A percentile compares a stretch with the other conserved stretches of the same genome.
Evolutionary conservation across 2,329 filamentous ascomycete genomes (phyloP).

Genomic region (Clathrospora elynae): DNA sequence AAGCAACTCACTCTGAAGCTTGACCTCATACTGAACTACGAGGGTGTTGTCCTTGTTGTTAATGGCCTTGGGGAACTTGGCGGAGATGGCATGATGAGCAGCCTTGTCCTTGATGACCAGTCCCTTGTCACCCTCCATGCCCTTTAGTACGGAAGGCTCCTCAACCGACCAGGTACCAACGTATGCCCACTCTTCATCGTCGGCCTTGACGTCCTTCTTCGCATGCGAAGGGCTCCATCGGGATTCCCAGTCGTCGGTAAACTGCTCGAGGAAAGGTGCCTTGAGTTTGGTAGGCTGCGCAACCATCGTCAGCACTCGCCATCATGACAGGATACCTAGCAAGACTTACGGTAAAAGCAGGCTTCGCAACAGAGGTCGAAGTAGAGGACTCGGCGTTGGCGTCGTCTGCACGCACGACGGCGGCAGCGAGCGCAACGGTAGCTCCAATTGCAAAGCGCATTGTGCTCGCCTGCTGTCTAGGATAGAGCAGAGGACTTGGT

Average conservation of each 20-base stretch:
- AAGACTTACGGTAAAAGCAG: constrained; percentile 82
- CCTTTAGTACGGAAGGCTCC: constrained; percentile 88
- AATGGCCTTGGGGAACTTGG: constrained; percentile 96
- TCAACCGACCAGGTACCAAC: constrained; percentile 96
- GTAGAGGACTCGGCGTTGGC: constrained; percentile 59
- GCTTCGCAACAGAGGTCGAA: constrained; percentile 67
- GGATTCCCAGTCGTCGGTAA: constrained; percentile 92
- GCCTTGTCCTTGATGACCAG: constrained; percentile 97
- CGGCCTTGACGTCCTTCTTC: constrained; percentile 85
- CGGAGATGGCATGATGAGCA: constrained; percentile 98
- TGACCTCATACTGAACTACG: constrained; percentile 98
- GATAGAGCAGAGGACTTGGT: constrained; percentile 38
- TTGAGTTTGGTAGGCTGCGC: constrained; percentile 83
- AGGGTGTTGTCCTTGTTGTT: constrained; percentile 97
- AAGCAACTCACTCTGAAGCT: constrained; percentile 83
- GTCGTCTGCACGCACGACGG: constrained; percentile 72
- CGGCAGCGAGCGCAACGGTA: constrained; percentile 70
- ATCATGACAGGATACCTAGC: not conserved
- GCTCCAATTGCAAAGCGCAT: constrained; percentile 73
- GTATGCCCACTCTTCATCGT: constrained; percentile 91
- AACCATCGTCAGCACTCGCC: constrained; percentile 20
- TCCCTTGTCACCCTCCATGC: constrained; percentile 93
- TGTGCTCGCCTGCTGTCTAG: constrained; percentile 41
- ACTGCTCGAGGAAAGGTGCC: constrained; percentile 96
- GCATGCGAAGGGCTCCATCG: constrained; percentile 95